These are phyloP conservation scores for Hanseniaspora jakobsenii DNA, from an alignment of 805 yeast species.

Conservation along the genomic window DNA sequence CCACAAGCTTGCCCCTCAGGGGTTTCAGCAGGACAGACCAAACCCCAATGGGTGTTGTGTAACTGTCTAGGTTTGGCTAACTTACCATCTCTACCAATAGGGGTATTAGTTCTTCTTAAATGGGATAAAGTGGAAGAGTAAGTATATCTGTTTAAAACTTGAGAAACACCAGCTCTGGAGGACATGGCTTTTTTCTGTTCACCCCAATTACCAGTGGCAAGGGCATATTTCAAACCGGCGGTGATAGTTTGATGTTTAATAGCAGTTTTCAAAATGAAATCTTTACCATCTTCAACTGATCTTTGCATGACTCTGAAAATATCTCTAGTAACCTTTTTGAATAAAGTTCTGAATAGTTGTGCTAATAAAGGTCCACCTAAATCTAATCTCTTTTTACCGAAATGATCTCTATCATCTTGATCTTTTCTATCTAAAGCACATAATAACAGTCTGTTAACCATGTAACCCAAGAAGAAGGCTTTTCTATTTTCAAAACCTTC, in stretches of 20 bases:
- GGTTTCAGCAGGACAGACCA: conserved; percentile 98
- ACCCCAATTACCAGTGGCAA: conserved; percentile 99
- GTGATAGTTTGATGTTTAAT: conserved; percentile 95
- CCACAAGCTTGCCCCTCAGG: conserved; percentile 99
- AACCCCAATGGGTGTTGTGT: conserved; percentile 99
- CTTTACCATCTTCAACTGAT: conserved; percentile 95
- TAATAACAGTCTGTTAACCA: conserved; percentile 86
- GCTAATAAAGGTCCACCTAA: conserved; percentile 97
- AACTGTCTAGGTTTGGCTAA: conserved; percentile 97
- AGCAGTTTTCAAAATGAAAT: conserved; percentile 89
- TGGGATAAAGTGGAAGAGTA: conserved; percentile 97
- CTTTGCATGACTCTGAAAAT: conserved; percentile 97
- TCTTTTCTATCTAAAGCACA: conserved; percentile 96
- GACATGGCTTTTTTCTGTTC: conserved; percentile 99
- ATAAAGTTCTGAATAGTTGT: conserved; percentile 83
- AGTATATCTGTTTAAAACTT: conserved; percentile 93
- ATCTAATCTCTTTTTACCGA: conserved; percentile 96
- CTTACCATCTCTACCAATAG: conserved; percentile 98
- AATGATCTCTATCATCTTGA: conserved; percentile 98
- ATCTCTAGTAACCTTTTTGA: conserved; percentile 90
- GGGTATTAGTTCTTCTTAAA: conserved; percentile 97
- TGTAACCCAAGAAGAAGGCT: conserved; percentile 94
- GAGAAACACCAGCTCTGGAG: conserved; percentile 98
- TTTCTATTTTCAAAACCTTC: conserved; percentile 95
- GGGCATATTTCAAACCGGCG: conserved; percentile 90